A percentile compares a stretch with the other conserved stretches of the same genome.
These are phyloP conservation scores for Pythium monospermum DNA, from an alignment of 352 stramenopile genomes.

Conservation along the genomic window DNA sequence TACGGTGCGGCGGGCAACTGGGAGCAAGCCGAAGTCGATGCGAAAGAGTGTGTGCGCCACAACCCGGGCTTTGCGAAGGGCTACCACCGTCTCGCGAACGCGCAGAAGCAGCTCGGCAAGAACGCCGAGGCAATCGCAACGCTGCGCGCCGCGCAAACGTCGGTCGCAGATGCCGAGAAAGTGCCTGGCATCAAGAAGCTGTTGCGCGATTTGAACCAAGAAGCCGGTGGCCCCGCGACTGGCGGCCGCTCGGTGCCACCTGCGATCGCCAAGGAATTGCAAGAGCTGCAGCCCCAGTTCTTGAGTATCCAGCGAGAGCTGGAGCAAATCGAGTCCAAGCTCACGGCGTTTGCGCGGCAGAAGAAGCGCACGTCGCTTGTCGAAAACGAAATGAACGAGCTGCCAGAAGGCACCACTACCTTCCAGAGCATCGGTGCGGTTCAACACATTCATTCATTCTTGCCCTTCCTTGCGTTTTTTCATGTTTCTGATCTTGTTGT, in stretches of 20 bases:
- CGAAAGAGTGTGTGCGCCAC: constrained; percentile 63
- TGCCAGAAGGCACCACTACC: constrained; percentile 55
- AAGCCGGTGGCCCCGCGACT: constrained; percentile 14
- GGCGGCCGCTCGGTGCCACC: constrained; percentile 43
- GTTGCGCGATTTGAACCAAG: constrained; percentile 60
- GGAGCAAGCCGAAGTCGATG: constrained; percentile 64
- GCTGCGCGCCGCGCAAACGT: constrained; percentile 37
- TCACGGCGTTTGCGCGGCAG: constrained; percentile 48
- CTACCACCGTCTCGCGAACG: constrained; percentile 75
- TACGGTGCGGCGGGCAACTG: constrained; percentile 67
- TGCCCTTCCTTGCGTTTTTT: background rate
- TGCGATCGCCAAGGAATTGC: constrained; percentile 69
- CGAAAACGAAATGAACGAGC: constrained; percentile 59
- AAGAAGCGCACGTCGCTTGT: constrained; percentile 76
- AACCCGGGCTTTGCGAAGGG: constrained; percentile 76
- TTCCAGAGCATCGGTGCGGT: constrained; percentile 56
- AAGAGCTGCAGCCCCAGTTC: constrained; percentile 79
- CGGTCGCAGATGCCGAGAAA: constrained; percentile 38
- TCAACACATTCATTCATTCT: background rate
- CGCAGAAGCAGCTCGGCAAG: constrained; percentile 70
- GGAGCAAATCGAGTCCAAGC: constrained; percentile 70
- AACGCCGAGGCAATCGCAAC: constrained; percentile 67
- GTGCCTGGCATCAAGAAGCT: constrained; percentile 74
- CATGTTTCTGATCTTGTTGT: too few relatives aligned
- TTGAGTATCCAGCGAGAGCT: constrained; percentile 71